A percentile compares a stretch with the other conserved stretches of the same genome.
Conservation (phyloP, 257 asterid species). For the Capsicum chinense region DNA sequence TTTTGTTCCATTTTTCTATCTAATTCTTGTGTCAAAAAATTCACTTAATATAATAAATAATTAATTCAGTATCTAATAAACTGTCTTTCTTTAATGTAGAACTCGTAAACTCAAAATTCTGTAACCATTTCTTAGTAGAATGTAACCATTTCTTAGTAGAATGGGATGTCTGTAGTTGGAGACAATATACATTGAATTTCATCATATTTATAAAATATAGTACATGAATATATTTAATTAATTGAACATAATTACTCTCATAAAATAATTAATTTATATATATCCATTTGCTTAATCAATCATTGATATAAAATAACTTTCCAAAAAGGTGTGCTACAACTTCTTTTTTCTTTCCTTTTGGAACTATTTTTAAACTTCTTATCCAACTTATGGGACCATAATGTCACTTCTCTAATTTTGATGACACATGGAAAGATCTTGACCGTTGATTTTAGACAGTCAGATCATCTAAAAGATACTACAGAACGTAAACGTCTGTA, state of each 20-base stretch:
- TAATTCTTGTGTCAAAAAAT: no score
- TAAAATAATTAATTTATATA: background rate
- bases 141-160: no score
- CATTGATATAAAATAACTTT: background rate
- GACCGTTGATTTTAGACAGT: background rate
- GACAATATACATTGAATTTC: no score
- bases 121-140: no score
- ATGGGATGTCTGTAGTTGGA: no score
- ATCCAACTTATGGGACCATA: conserved; percentile 3
- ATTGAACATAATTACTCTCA: background rate
- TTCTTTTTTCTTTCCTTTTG: background rate
- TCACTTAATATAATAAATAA: no score
- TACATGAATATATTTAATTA: background rate
- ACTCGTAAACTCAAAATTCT: no score
- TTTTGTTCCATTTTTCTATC: no score
- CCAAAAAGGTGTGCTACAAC: background rate
- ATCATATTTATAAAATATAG: background rate
- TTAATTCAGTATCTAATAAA: no score
- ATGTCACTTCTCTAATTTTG: background rate
- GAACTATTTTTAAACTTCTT: background rate
- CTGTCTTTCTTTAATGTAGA: no score
- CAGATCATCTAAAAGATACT: background rate
- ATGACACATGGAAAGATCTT: background rate
- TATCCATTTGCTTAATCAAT: conserved; percentile 7
- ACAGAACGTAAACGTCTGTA: background rate